These are phyloP conservation scores for Acacia crassicarpa DNA, from an alignment of 306 rosid genomes.

Conservation along the genomic window DNA sequence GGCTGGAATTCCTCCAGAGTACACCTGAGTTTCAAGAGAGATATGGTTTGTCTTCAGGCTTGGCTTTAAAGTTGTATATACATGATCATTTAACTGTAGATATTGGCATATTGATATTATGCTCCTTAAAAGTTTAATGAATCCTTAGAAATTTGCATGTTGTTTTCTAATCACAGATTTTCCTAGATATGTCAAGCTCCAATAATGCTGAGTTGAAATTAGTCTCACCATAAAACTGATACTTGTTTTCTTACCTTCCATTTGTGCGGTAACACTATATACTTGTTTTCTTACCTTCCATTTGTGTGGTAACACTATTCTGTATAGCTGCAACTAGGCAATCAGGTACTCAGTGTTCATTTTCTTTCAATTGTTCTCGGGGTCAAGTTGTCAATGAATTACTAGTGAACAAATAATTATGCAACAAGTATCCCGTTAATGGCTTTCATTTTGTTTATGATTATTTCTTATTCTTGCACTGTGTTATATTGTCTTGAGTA, in stretches of 20 bases:
- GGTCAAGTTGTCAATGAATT: background rate
- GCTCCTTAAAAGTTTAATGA: background rate
- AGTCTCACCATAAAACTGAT: background rate
- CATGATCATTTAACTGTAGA: constrained; percentile 12
- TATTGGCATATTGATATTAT: constrained; percentile 8
- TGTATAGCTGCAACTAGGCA: constrained; percentile 6
- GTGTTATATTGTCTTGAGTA: background rate
- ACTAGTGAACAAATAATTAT: constrained; percentile 8
- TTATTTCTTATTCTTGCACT: background rate
- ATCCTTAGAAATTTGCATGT: background rate
- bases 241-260: constrained; percentile 2
- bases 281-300: constrained; percentile 2
- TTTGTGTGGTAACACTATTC: background rate
- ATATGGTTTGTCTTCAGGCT: constrained; percentile 79
- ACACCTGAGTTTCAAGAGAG: constrained; percentile 99
- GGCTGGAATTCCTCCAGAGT: constrained; percentile 95
- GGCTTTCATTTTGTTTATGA: background rate
- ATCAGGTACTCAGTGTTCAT: background rate
- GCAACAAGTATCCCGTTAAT: background rate
- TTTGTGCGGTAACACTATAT: background rate
- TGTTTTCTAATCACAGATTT: background rate
- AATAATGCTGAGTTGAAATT: constrained; percentile 13
- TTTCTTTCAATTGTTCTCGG: background rate
- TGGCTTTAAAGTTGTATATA: constrained; percentile 26
- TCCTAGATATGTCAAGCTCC: background rate